A percentile compares a stretch with the other conserved stretches of the same genome.
Evolutionary conservation across 2,329 filamentous ascomycete genomes (phyloP).

Genomic region (Trichophyton schoenleinii): DNA sequence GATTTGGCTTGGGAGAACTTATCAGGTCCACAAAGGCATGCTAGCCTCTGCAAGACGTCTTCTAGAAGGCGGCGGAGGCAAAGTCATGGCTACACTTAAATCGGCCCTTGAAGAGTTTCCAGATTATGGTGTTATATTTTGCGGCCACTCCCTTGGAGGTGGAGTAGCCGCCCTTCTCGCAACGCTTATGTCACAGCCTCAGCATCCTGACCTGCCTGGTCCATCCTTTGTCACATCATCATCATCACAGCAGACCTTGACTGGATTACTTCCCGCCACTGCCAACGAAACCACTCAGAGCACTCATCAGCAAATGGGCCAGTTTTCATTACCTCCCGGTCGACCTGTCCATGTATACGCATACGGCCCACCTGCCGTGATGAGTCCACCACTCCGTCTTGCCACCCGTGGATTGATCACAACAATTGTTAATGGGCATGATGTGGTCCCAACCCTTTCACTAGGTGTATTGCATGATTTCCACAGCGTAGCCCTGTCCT

Average conservation of each 20-base stretch:
- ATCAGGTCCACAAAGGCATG: constrained; percentile 63
- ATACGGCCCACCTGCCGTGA: constrained; percentile 61
- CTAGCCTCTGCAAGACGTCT: constrained; percentile 58
- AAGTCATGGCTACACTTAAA: constrained; percentile 53
- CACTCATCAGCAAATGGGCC: constrained; percentile 13
- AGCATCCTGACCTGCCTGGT: constrained; percentile 32
- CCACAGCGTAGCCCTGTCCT: constrained; percentile 57
- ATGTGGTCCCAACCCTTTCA: constrained; percentile 61
- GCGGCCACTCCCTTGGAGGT: constrained; percentile 57
- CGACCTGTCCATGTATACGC: constrained; percentile 68
- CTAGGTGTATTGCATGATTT: constrained; percentile 63
- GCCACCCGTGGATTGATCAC: constrained; percentile 64
- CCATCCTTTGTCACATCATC: constrained; percentile 54
- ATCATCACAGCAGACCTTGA: constrained; percentile 28
- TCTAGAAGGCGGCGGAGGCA: constrained; percentile 53
- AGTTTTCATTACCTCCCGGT: constrained; percentile 48
- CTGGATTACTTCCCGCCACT: constrained; percentile 24
- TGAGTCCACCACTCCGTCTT: constrained; percentile 56
- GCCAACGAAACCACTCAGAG: background rate
- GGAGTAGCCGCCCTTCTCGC: constrained; percentile 58
- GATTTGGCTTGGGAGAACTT: constrained; percentile 49
- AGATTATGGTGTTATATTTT: constrained; percentile 58
- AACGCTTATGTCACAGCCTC: constrained; percentile 56
- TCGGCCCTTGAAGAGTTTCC: constrained; percentile 53
- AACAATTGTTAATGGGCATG: constrained; percentile 58